Percentiles rank a stretch among this genome's conserved stretches.
Evolutionary conservation across 129 eudicot species (phyloP).

Genomic region (Helianthus tuberosus): DNA sequence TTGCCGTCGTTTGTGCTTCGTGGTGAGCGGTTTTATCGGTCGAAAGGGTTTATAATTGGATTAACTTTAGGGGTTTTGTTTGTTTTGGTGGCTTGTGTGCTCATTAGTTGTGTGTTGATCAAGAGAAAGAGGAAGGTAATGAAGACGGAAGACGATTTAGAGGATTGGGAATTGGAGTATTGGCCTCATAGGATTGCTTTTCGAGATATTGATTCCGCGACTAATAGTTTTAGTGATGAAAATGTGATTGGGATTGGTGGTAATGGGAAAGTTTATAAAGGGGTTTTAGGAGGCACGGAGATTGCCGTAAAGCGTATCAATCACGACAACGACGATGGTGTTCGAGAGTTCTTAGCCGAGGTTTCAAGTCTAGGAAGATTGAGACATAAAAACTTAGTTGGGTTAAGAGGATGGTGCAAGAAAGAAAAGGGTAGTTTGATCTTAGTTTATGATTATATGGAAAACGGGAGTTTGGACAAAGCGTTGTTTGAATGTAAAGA

Average conservation of each 20-base stretch:
- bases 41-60: slow-evolving; percentile 52
- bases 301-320: slow-evolving; percentile 68
- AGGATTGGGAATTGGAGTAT: slow-evolving; percentile 81
- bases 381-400: slow-evolving; percentile 68
- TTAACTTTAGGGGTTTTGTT: slow-evolving; percentile 37
- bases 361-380: slow-evolving; percentile 75
- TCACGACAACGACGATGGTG: slow-evolving; percentile 58
- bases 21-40: slow-evolving; percentile 32
- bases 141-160: slow-evolving; percentile 59
- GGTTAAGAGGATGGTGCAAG: slow-evolving; percentile 86
- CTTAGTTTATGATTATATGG: slow-evolving; percentile 78
- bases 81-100: slow-evolving; percentile 17
- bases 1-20: slow-evolving; percentile 70
- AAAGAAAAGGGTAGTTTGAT: slow-evolving; percentile 69
- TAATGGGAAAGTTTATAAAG: slow-evolving; percentile 74
- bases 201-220: slow-evolving; percentile 59
- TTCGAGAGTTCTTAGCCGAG: slow-evolving; percentile 69
- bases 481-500: slow-evolving; percentile 46
- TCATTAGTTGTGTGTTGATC: slow-evolving; percentile 29
- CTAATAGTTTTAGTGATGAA: slow-evolving; percentile 58
- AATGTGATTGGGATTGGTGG: slow-evolving; percentile 80
- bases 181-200: slow-evolving; percentile 79
- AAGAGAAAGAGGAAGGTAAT: slow-evolving; percentile 40
- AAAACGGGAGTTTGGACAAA: slow-evolving; percentile 77
- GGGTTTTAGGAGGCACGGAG: slow-evolving; percentile 59